phyloP scores from a whole-genome alignment of 2,329 filamentous ascomycete species.

The Emmonsiellopsis sp. region DNA sequence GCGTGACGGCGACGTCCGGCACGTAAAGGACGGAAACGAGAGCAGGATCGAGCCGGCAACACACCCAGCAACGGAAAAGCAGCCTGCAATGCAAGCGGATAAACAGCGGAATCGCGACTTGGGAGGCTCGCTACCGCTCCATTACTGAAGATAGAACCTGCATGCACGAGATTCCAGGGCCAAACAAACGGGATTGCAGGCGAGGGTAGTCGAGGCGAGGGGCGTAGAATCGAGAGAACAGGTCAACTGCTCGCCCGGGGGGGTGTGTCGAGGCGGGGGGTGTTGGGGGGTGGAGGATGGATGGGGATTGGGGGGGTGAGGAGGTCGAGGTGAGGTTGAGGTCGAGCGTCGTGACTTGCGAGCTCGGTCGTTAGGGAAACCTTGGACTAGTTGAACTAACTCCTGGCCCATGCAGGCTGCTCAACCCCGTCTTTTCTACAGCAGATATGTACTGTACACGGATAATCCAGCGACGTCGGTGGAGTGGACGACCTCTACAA shows the following conservation, averaged over 20 bases:
- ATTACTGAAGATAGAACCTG: background rate
- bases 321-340: background rate
- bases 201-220: background rate
- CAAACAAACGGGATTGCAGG: background rate
- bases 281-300: background rate
- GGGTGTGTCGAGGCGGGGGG: background rate
- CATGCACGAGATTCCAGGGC: background rate
- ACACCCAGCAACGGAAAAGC: background rate
- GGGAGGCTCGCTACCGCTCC: background rate
- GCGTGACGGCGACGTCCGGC: background rate
- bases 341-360: background rate
- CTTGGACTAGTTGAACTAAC: background rate
- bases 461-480: no score
- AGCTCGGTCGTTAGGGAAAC: conserved; percentile 4
- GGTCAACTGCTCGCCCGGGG: conserved; percentile 2
- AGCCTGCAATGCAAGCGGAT: background rate
- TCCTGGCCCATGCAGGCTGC: background rate
- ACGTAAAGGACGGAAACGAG: background rate
- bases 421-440: background rate
- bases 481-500: no score
- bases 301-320: background rate
- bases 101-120: background rate
- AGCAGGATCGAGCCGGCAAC: background rate
- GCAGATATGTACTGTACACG: no score
- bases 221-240: background rate